Base-by-base conservation (phyloP, 257 asterid species). In the Solanum infundibuliforme region DNA sequence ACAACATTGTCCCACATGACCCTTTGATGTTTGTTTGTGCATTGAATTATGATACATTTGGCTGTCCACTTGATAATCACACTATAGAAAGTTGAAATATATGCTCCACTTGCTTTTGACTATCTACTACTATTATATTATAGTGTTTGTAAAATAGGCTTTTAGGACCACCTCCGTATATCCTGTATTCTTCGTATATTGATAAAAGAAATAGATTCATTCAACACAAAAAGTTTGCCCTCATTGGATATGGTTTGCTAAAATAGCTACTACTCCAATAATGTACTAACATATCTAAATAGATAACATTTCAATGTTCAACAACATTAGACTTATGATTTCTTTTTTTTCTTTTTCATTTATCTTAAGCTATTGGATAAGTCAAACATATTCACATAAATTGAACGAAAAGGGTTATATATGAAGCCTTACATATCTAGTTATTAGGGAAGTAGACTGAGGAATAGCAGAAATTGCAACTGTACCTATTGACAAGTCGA, bases 51-150 rank as follows among this genome's bases (percentile, higher is more conserved):
- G 35, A 39, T 39, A 12, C 60, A 5, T 76, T n/a, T 77, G 25
- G 7, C 21, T 77, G 60, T 77, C 84, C 60, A 39, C 62, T n/a
- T 77, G 13, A 41, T 38, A 77, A 38, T n/a, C 60, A 39, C 16
- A 39, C 7, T 12, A 76, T 0, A 71, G 76, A 74, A 72, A 72
- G 79, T 72, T 6, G 27, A 72, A 72, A 16, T 72, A 2, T 8
- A 72, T 72, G 14, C 14, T 41, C 79, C 79, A 72, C 79, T 72
- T 72, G 79, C 79, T 72, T 72, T 72, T 72, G 79, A 72, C 79
- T 72, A 72, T 55, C 43, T 72, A 32, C 18, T 72, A 43, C 52
- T 52, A 71, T 32, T 55, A 55, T 55, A 7, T 58, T 55, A 21
- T 43, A 35, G 83, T 74, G 52, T 36, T 8, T 8, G 81, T 32